phyloP scores from a whole-genome alignment of 208 protist species.

The Acanthamoeba healyi region DNA sequence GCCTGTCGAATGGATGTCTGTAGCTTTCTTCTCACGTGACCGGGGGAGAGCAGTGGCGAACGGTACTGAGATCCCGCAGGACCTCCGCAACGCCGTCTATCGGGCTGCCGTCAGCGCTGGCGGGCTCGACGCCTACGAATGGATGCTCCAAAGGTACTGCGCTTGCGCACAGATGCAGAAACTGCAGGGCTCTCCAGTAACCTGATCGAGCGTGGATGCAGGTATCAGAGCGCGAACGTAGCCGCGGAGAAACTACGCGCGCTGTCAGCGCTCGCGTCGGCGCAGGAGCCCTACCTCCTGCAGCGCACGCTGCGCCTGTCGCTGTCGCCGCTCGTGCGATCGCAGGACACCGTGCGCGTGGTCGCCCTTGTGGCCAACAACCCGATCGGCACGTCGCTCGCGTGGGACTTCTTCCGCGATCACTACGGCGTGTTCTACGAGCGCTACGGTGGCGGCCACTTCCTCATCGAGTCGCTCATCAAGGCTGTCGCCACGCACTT shows the following conservation, averaged over 20 bases:
- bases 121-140: constrained; percentile 45
- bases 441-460: constrained; percentile 53
- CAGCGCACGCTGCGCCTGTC: constrained; percentile 48
- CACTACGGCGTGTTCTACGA: constrained; percentile 66
- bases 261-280: neutral
- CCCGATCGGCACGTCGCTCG: neutral
- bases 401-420: constrained; percentile 79
- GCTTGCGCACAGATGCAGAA: no score
- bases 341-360: constrained; percentile 53
- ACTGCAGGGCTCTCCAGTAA: no score
- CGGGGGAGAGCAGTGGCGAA: neutral
- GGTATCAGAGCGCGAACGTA: neutral
- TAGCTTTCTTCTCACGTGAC: no score
- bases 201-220: no score
- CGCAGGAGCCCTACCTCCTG: constrained; percentile 52
- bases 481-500: constrained; percentile 56
- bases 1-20: no score
- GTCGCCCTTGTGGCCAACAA: constrained; percentile 27
- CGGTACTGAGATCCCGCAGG: neutral
- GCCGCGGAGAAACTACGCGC: constrained; percentile 5
- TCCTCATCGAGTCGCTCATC: constrained; percentile 67
- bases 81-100: constrained; percentile 35
- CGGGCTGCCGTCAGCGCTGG: neutral
- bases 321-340: constrained; percentile 11
- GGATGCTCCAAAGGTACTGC: no score